Conservation (phyloP, 106 monocot species). For the Phalaenopsis aphrodite region DNA sequence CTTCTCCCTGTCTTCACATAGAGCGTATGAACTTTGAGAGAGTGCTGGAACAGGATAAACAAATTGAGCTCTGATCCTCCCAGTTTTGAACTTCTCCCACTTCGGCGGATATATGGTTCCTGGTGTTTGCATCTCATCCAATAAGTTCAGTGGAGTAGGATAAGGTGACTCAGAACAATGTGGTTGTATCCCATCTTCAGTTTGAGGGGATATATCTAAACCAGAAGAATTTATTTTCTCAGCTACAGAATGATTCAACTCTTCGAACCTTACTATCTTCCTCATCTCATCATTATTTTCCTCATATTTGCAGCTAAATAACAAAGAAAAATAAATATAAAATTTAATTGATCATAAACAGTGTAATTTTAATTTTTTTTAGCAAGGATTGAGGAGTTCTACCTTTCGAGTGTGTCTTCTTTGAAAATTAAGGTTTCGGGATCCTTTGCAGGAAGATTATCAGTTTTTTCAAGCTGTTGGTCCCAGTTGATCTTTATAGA, state of each 20-base stretch:
- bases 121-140: conserved; percentile 50
- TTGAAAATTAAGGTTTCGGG: conserved; percentile 3
- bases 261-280: conserved; percentile 19
- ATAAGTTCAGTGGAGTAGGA: conserved; percentile 45
- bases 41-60: conserved; percentile 26
- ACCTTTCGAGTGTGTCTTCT: conserved; percentile 1
- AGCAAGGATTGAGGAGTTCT: background rate
- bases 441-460: background rate
- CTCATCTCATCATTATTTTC: background rate
- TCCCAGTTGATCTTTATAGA: conserved; percentile 5
- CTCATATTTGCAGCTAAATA: conserved; percentile 16
- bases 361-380: background rate
- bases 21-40: conserved; percentile 15
- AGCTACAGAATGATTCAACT: background rate
- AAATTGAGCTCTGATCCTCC: conserved; percentile 25
- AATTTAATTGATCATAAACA: background rate
- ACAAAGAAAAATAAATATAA: background rate
- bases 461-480: background rate
- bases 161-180: conserved; percentile 20
- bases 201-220: conserved; percentile 18
- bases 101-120: conserved; percentile 38
- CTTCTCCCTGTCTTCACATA: conserved; percentile 9
- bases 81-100: conserved; percentile 18
- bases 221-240: background rate
- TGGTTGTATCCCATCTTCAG: conserved; percentile 7